phyloP scores from a whole-genome alignment of 305 asterid species.

The Rubia balearica region DNA sequence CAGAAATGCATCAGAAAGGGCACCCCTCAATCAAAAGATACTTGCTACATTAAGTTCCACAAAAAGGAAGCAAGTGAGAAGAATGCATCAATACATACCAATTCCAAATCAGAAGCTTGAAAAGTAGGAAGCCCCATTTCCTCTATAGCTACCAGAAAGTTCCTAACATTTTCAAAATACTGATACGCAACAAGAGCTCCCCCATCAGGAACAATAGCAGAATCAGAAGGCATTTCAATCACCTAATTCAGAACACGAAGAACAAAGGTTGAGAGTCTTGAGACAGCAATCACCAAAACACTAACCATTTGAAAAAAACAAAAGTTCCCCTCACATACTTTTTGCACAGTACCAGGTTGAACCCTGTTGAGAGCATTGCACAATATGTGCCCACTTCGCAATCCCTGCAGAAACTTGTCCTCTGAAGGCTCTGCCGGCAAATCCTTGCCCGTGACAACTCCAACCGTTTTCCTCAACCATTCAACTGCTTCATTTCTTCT shows the following conservation, averaged over 20 bases:
- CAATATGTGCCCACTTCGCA: conserved; percentile 84
- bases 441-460: conserved; percentile 75
- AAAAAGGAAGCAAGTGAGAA: neutral
- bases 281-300: neutral
- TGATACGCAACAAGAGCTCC: conserved; percentile 90
- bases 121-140: conserved; percentile 84
- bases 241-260: conserved; percentile 45
- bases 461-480: conserved; percentile 81
- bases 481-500: conserved; percentile 83
- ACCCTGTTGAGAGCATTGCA: conserved; percentile 86
- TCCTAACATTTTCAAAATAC: conserved; percentile 87
- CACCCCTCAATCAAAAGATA: neutral
- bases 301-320: neutral
- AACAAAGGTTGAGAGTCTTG: conserved; percentile 8
- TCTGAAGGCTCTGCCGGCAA: conserved; percentile 88
- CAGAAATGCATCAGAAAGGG: neutral
- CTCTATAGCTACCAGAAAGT: conserved; percentile 68
- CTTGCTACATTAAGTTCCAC: neutral
- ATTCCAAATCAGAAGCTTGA: conserved; percentile 91
- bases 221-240: conserved; percentile 72
- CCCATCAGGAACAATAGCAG: conserved; percentile 68
- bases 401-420: conserved; percentile 69
- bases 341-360: conserved; percentile 69
- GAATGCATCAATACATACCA: conserved; percentile 31
- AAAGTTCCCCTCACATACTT: conserved; percentile 39